phyloP scores from a whole-genome alignment of 1,284 basidiomycete genomes.

The Agroathelia rolfsii region DNA sequence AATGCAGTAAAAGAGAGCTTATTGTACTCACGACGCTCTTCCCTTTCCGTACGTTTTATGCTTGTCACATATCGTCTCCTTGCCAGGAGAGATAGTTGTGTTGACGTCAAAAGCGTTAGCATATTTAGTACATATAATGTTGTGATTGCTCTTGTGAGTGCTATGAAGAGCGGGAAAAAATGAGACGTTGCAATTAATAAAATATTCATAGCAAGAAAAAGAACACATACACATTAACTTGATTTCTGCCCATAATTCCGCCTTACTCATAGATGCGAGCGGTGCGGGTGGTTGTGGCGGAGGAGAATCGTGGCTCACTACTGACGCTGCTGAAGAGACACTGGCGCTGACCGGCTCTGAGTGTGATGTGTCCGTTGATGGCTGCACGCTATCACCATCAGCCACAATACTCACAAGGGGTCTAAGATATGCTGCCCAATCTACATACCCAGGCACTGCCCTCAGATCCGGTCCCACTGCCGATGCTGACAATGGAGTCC shows the following conservation, averaged over 20 bases:
- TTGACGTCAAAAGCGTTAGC: conserved; percentile 70
- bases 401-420: too few relatives aligned
- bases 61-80: conserved; percentile 77
- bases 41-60: too few relatives aligned
- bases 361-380: conserved; percentile 6
- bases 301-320: too few relatives aligned
- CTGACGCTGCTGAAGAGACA: conserved; percentile 13
- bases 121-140: conserved; percentile 76
- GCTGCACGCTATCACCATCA: too few relatives aligned
- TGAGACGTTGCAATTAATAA: not conserved
- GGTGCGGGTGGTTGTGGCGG: too few relatives aligned
- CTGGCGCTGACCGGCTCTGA: conserved; percentile 8
- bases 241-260: conserved; percentile 75
- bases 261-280: conserved; percentile 39
- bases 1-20: too few relatives aligned
- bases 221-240: conserved; percentile 61
- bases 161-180: conserved; percentile 24
- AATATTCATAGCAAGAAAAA: conserved; percentile 7
- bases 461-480: too few relatives aligned
- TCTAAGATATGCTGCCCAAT: too few relatives aligned
- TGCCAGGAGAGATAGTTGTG: conserved; percentile 81
- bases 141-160: conserved; percentile 80
- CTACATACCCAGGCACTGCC: too few relatives aligned
- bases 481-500: too few relatives aligned
- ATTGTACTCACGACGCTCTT: too few relatives aligned